Base-by-base conservation (phyloP, 2,329 filamentous ascomycete genomes). In the Diaporthe humulicola region DNA sequence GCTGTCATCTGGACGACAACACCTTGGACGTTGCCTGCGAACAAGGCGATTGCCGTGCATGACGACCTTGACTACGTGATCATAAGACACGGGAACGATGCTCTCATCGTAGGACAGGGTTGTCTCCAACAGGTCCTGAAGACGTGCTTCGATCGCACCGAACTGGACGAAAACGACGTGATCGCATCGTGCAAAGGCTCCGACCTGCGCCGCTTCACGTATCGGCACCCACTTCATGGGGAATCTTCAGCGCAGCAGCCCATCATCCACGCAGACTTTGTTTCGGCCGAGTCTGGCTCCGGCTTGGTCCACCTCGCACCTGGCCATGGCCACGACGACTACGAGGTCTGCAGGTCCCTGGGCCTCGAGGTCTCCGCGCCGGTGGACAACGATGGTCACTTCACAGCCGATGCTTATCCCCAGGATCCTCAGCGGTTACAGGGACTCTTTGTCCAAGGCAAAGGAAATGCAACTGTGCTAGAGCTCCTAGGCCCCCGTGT, bases 1-100 rank as follows among this genome's bases (percentile, higher is more conserved):
- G 95, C 94, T n/a, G 89, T 97, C n/a, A 94, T 98, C 70, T 99
- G 97, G 97, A 99, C 97, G 2, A 99, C 97, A 0, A 99, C 97
- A 0, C 97, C 97, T 0, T 99, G 97, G 97, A 99, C 97, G 0
- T 87, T 99, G 7, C 96, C 97, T 0, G 96, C 96, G 2, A 99
- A 99, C 82, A 92, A 91, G 81, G 96, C 95, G 0, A 95, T 99
- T 81, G 96, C 95, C 3, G 89, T 98, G 48, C 92, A 95, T 79
- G 86, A 90, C 9, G 91, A 94, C 52, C 85, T 98, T 76, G 86
- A 91, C 57, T 99, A 98, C 82, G 87, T 88, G 5, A 83, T 98
- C 28, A 86, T 97, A 50, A 86, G 88, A 72, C 86, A 89, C 1
- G 86, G 86, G 0, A 82, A 82, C 0, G 87, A 92, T 77, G 91